Evolutionary conservation across 768 basidiomycete genomes (phyloP), one percentile per base, ranked within the genome.

Genomic region (Lactarius akahatsu): DNA sequence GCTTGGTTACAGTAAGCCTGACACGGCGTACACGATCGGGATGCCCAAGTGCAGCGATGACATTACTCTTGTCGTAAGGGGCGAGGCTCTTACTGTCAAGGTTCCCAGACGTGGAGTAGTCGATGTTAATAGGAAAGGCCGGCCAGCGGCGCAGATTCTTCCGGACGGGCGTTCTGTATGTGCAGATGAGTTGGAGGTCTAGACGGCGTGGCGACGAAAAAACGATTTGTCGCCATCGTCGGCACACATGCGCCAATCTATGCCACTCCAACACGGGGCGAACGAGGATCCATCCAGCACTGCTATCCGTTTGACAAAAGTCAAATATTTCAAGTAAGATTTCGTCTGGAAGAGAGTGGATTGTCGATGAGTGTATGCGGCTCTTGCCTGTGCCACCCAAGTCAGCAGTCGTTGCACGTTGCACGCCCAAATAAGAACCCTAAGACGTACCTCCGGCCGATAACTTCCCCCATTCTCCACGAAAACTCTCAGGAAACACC

Each of bases 91-190:
- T 34, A 55, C 38, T 38, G 56, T 57, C 56, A 57, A 30, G 30
- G 32, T 20, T 36, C 56, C 56, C 56, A 34, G 34, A 30, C 4
- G 34, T 20, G 32, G 56, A 57, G 56, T 57, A 57, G n/a, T 57
- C 30, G 56, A 57, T 57, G 32, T 36, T n/a, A 6, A 63, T 57
- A 45, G 62, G 62, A 16, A 63, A 36, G 6, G 40, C 41, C 20
- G 55, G 62, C 62, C 62, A 63, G 56, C 30, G n/a, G 41, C 30
- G 30, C 40, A 63, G 26, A 4, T 32, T 57, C 55, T 32, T 28
- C 62, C 28, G 34, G 26, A 57, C 54, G 10, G 62, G 62, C 30
- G 52, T 63, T n/a, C 36, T 32, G 28, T n/a, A 11, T n/a, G 54
- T 43, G 55, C 62, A 57, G 40, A 41, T 38, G 41, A 57, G 54